phyloP scores from a whole-genome alignment of 768 basidiomycete species.

The Auriscalpium microsporum region DNA sequence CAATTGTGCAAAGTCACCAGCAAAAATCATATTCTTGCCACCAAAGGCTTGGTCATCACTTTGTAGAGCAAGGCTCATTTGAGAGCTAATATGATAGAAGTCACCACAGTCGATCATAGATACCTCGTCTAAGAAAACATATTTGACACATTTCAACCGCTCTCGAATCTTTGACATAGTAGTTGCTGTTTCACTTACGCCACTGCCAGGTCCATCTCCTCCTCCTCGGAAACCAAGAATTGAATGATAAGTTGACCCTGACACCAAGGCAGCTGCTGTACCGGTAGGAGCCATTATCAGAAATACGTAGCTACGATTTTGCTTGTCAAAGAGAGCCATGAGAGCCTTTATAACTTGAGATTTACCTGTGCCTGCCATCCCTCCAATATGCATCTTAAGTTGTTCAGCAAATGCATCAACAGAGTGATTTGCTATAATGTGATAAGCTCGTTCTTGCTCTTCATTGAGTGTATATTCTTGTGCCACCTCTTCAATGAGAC shows the following conservation, averaged over 20 bases:
- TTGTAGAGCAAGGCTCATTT: conserved; percentile 15
- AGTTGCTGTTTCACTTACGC: neutral
- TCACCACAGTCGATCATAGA: conserved; percentile 30
- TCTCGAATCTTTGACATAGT: neutral
- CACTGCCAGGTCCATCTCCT: neutral
- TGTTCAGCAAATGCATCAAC: neutral
- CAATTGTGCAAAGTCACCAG: conserved; percentile 39
- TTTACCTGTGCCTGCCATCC: conserved; percentile 19
- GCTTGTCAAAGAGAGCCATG: conserved; percentile 3
- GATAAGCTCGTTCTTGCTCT: conserved; percentile 16
- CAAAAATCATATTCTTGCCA: conserved; percentile 34
- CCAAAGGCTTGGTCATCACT: conserved; percentile 23
- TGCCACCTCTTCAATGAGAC: neutral
- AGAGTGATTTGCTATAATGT: conserved; percentile 14
- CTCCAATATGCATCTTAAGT: conserved; percentile 17
- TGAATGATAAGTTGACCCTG: conserved; percentile 18
- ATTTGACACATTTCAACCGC: conserved; percentile 23
- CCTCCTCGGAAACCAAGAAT: conserved; percentile 2
- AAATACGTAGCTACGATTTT: conserved; percentile 5
- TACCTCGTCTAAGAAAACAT: conserved; percentile 36
- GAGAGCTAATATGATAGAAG: conserved; percentile 20
- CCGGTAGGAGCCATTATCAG: conserved; percentile 16
- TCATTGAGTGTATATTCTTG: conserved; percentile 6
- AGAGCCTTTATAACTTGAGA: conserved; percentile 16
- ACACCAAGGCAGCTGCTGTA: conserved; percentile 10